Evolutionary conservation across 2,329 filamentous ascomycete species (phyloP).

Genomic region (Fusarium sp.): DNA sequence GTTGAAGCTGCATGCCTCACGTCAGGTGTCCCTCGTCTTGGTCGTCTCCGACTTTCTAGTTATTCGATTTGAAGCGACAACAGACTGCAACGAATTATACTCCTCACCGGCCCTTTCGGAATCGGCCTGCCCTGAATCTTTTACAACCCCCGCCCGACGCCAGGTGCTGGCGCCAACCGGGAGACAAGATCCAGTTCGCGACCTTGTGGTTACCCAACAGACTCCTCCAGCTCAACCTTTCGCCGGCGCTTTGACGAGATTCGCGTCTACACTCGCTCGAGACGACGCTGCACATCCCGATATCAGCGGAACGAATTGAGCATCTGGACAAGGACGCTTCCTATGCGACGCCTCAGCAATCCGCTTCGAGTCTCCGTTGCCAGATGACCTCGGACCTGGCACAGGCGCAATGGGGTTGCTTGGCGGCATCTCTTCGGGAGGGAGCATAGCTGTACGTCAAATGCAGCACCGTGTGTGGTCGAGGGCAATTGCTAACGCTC

Average conservation of each 20-base stretch:
- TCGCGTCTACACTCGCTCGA: slow-evolving; percentile 33
- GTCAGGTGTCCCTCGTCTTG: slow-evolving; percentile 46
- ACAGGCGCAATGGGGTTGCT: slow-evolving; percentile 77
- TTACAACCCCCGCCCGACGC: not conserved
- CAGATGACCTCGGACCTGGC: slow-evolving; percentile 64
- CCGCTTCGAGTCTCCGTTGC: slow-evolving; percentile 48
- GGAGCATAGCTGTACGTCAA: slow-evolving; percentile 79
- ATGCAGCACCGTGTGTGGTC: slow-evolving; percentile 1
- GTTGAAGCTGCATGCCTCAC: slow-evolving; percentile 44
- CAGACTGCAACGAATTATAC: slow-evolving; percentile 32
- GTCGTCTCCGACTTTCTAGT: slow-evolving; percentile 41
- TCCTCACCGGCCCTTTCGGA: slow-evolving; percentile 1
- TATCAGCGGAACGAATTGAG: slow-evolving; percentile 21
- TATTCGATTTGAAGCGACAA: slow-evolving; percentile 35
- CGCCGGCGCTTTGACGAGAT: slow-evolving; percentile 28
- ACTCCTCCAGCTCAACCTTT: slow-evolving; percentile 25
- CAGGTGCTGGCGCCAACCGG: slow-evolving; percentile 41
- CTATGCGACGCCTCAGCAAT: slow-evolving; percentile 47
- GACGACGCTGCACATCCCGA: slow-evolving; percentile 12
- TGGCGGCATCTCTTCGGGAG: slow-evolving; percentile 83
- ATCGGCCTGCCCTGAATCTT: slow-evolving; percentile 14
- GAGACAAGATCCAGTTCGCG: slow-evolving; percentile 18
- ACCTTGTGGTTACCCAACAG: slow-evolving; percentile 25
- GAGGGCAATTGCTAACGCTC: slow-evolving; percentile 38
- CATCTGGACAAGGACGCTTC: slow-evolving; percentile 17